A percentile compares a stretch with the other conserved stretches of the same genome.
Conservation (phyloP, 2,329 filamentous ascomycete species). For the Cladophialophora psammophila region DNA sequence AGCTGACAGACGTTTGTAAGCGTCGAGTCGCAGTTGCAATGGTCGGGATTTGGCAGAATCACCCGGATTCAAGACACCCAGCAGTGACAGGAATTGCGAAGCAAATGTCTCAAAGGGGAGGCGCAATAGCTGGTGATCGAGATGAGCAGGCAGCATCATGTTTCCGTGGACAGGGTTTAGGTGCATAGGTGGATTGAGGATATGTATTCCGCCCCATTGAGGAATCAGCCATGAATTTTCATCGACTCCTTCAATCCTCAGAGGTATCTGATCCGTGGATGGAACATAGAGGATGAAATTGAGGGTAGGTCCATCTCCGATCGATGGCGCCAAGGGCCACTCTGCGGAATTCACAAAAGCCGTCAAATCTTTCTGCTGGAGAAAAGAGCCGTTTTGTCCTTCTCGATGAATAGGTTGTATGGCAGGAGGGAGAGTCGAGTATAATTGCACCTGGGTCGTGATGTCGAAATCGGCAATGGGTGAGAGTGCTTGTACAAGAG, state of each 20-base stretch:
- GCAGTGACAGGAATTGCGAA: slow-evolving; percentile 83
- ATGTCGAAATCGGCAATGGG: slow-evolving; percentile 94
- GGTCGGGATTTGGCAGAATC: slow-evolving; percentile 55
- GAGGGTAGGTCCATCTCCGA: slow-evolving; percentile 85
- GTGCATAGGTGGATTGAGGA: slow-evolving; percentile 64
- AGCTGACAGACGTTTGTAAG: slow-evolving; percentile 82
- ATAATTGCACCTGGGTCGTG: slow-evolving; percentile 94
- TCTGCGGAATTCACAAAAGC: slow-evolving; percentile 98
- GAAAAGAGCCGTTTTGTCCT: slow-evolving; percentile 38
- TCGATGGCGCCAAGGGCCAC: slow-evolving; percentile 94
- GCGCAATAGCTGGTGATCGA: slow-evolving; percentile 72
- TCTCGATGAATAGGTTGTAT: slow-evolving; percentile 64
- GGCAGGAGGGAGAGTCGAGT: slow-evolving; percentile 73
- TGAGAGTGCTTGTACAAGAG: slow-evolving; percentile 78
- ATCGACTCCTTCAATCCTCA: slow-evolving; percentile 65
- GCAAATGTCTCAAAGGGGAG: slow-evolving; percentile 89
- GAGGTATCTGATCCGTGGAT: slow-evolving; percentile 68
- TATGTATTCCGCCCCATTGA: slow-evolving; percentile 86
- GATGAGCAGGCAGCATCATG: slow-evolving; percentile 49
- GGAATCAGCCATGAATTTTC: slow-evolving; percentile 89
- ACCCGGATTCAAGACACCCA: slow-evolving; percentile 71
- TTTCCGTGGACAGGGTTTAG: slow-evolving; percentile 37
- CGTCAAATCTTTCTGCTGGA: slow-evolving; percentile 85
- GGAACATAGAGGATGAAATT: slow-evolving; percentile 95
- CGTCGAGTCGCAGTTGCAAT: slow-evolving; percentile 82